phyloP scores from a whole-genome alignment of 345 rosid genomes.

The Cardamine occulta region DNA sequence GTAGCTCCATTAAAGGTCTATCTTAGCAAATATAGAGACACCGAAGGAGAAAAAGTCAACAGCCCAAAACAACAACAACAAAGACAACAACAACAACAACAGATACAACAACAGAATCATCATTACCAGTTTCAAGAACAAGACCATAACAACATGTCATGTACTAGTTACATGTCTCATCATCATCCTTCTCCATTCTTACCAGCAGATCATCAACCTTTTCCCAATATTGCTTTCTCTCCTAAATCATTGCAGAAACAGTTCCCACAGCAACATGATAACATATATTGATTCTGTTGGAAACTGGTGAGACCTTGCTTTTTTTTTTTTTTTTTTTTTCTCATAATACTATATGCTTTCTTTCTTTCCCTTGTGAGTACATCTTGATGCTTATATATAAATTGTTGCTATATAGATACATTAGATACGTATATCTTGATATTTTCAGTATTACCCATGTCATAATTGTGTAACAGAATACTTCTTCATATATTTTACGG shows the following conservation, averaged over 20 bases:
- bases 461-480: conserved; percentile 4
- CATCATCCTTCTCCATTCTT: conserved; percentile 49
- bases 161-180: conserved; percentile 49
- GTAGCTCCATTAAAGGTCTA: conserved; percentile 62
- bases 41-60: conserved; percentile 67
- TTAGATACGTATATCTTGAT: conserved; percentile 30
- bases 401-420: conserved; percentile 29
- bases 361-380: conserved; percentile 2
- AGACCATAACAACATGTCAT: conserved; percentile 41
- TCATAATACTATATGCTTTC: conserved; percentile 6
- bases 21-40: conserved; percentile 60
- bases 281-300: conserved; percentile 41
- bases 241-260: conserved; percentile 64
- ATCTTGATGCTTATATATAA: conserved; percentile 14
- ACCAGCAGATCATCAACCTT: conserved; percentile 51
- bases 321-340: not conserved
- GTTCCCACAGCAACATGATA: conserved; percentile 66
- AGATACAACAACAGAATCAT: conserved; percentile 42
- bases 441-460: conserved; percentile 22
- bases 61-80: conserved; percentile 60
- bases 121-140: conserved; percentile 43
- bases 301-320: conserved; percentile 11
- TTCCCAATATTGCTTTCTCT: conserved; percentile 59
- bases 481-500: conserved; percentile 8
- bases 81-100: conserved; percentile 41